phyloP scores from a whole-genome alignment of 2,329 filamentous ascomycete species.

The Geosmithia flava region DNA sequence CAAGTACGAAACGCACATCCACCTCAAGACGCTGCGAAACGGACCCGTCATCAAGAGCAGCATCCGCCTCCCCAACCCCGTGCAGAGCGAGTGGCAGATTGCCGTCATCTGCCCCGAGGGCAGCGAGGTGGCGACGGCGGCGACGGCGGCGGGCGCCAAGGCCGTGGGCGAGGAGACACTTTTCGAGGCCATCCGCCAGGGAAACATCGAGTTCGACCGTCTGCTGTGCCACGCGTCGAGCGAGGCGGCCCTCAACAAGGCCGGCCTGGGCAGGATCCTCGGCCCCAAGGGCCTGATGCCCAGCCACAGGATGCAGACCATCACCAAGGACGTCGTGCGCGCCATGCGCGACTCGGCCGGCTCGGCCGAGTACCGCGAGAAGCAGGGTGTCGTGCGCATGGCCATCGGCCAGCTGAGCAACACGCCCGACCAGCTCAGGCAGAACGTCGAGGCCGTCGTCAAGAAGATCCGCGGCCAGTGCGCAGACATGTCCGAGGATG shows the following conservation, averaged over 20 bases:
- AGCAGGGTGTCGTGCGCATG: constrained; percentile 71
- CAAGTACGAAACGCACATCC: constrained; percentile 86
- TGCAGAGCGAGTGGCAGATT: constrained; percentile 79
- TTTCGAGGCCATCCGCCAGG: constrained; percentile 63
- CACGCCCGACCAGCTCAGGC: constrained; percentile 72
- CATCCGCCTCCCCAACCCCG: constrained; percentile 76
- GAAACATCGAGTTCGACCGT: constrained; percentile 76
- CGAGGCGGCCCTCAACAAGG: constrained; percentile 67
- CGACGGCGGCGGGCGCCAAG: constrained; percentile 64
- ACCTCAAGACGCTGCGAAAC: constrained; percentile 72
- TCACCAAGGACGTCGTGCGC: constrained; percentile 67
- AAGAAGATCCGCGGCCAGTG: constrained; percentile 69
- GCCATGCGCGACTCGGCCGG: constrained; percentile 74
- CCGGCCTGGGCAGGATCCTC: constrained; percentile 65
- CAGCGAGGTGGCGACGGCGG: constrained; percentile 61
- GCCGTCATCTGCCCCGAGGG: constrained; percentile 84
- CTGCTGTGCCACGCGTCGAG: constrained; percentile 77
- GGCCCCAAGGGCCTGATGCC: constrained; percentile 92
- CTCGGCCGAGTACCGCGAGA: constrained; percentile 77
- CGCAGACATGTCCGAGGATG: constrained; percentile 47
- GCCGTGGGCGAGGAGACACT: constrained; percentile 78
- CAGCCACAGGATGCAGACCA: constrained; percentile 73
- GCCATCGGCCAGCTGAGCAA: constrained; percentile 86
- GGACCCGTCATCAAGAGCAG: constrained; percentile 80
- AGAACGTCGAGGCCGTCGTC: constrained; percentile 72